Percentiles rank a stretch among this genome's conserved stretches.
Conservation (phyloP, 768 basidiomycete species). For the Phylloporus arenicola region DNA sequence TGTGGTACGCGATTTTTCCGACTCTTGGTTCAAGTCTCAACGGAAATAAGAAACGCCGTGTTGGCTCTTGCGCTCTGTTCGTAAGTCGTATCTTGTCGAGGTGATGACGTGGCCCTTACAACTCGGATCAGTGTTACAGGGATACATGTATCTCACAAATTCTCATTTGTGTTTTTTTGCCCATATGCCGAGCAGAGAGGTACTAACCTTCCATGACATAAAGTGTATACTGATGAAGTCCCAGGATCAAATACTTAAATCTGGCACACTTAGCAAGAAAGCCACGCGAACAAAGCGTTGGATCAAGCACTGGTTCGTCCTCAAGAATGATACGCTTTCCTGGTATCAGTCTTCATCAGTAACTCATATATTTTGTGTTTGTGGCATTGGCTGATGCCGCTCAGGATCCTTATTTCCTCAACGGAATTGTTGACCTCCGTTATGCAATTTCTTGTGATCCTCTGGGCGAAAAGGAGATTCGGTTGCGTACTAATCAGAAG, state of each 20-base stretch:
- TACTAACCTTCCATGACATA: constrained; percentile 27
- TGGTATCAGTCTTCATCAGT: constrained; percentile 97
- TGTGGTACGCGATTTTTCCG: constrained; percentile 48
- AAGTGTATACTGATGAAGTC: constrained; percentile 10
- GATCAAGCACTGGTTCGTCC: constrained; percentile 93
- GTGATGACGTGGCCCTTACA: background rate
- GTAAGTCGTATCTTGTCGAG: constrained; percentile 46
- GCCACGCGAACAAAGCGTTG: constrained; percentile 85
- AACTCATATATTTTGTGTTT: constrained; percentile 21
- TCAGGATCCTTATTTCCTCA: constrained; percentile 96
- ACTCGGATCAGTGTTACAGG: constrained; percentile 70
- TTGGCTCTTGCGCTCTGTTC: constrained; percentile 84
- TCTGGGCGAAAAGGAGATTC: constrained; percentile 70
- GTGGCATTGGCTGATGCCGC: constrained; percentile 3
- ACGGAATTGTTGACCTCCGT: constrained; percentile 91
- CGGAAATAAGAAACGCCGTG: constrained; percentile 74
- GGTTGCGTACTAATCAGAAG: constrained; percentile 79
- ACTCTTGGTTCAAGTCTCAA: constrained; percentile 1
- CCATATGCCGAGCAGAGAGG: constrained; percentile 87
- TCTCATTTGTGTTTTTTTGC: constrained; percentile 95
- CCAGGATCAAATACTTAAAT: constrained; percentile 90
- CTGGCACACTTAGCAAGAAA: constrained; percentile 84
- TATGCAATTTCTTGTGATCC: constrained; percentile 90
- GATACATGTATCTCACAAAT: constrained; percentile 95
- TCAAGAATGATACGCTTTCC: constrained; percentile 92